Conservation (phyloP, 2,329 filamentous ascomycete species). For the Aspergillus sp. region DNA sequence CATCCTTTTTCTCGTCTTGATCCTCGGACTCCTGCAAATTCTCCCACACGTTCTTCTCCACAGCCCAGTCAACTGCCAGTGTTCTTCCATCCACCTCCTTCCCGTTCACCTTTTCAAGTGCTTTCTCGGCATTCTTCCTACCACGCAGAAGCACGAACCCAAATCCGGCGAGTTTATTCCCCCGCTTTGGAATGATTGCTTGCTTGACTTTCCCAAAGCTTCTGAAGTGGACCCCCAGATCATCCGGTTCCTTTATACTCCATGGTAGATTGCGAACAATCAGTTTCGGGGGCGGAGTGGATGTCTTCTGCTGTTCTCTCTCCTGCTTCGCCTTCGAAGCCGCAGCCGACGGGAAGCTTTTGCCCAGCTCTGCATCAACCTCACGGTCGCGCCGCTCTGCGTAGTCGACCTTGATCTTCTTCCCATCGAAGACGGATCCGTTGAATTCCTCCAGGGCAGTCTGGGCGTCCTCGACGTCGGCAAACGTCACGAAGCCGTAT, state of each 20-base stretch:
- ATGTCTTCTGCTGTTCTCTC: conserved; percentile 50
- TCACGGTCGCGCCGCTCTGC: conserved; percentile 76
- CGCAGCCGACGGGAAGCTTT: conserved; percentile 29
- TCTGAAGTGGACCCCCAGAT: conserved; percentile 68
- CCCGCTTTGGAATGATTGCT: conserved; percentile 71
- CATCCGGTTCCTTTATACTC: conserved; percentile 81
- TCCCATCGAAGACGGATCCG: conserved; percentile 65
- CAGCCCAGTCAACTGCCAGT: conserved; percentile 92
- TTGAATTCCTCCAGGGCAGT: conserved; percentile 74
- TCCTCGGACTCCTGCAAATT: conserved; percentile 41
- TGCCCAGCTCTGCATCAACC: conserved; percentile 41
- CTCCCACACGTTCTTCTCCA: conserved; percentile 82
- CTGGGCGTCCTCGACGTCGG: conserved; percentile 81
- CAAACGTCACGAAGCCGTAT: conserved; percentile 94
- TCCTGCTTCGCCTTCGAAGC: conserved; percentile 31
- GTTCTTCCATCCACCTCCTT: conserved; percentile 80
- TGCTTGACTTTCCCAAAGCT: conserved; percentile 89
- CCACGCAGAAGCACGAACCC: conserved; percentile 86
- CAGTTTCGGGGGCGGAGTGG: conserved; percentile 58
- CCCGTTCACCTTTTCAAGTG: conserved; percentile 75
- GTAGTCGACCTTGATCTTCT: conserved; percentile 75
- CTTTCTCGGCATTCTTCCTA: conserved; percentile 82
- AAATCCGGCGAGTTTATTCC: conserved; percentile 67
- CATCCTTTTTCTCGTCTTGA: conserved; percentile 14
- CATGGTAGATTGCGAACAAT: conserved; percentile 93